Evolutionary conservation across 176 grass and related monocot species (phyloP), one percentile per base, ranked within the genome.

Genomic region (Avena insularis): DNA sequence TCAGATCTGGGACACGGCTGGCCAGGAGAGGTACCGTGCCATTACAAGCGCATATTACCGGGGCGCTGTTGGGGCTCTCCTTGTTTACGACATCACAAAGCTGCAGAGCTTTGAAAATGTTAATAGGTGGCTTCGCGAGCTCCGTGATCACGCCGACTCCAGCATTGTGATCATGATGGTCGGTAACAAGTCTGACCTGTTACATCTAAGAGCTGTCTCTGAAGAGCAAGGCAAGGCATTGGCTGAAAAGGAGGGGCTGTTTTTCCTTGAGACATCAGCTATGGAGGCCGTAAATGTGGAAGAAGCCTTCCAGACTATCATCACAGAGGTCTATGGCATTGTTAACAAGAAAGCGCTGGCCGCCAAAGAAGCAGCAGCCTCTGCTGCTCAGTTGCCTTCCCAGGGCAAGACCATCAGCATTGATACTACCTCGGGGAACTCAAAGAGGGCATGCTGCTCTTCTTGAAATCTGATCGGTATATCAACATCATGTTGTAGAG

Each of bases 1-100:
- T 80, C 95, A 97, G 71, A 92, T 97, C 64, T 97, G 95, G 95
- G 95, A 97, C 86, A 97, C 95, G 31, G 95, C 95, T 19, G 92
- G 95, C 15, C 95, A 97, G 71, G 95, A 97, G 84, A 92, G 95
- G 85, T 97, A 97, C 69, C 92, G 92, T 54, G 95, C 95, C 13
- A 97, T 97, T 67, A 97, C 95, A 63, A 95, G 91, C 59, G 93
- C 93, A 1, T 95, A 95, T 77, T 95, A 95, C 69, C 87, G 95
- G 11, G 95, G 95, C 0, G 95, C 95, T 1, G 92, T 92, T 12
- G 95, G 95, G 56, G 95, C 95, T 12, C 85, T 97, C 38, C 88
- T 94, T 75, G 92, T 94, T 29, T 97, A 97, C 43, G 95, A 97
- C 82, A 91, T 97, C 73, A 94, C 95, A 72, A 97, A 97, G 79